Evolutionary conservation across 148 eudicot species (phyloP).

Genomic region (Nyssa sinensis): DNA sequence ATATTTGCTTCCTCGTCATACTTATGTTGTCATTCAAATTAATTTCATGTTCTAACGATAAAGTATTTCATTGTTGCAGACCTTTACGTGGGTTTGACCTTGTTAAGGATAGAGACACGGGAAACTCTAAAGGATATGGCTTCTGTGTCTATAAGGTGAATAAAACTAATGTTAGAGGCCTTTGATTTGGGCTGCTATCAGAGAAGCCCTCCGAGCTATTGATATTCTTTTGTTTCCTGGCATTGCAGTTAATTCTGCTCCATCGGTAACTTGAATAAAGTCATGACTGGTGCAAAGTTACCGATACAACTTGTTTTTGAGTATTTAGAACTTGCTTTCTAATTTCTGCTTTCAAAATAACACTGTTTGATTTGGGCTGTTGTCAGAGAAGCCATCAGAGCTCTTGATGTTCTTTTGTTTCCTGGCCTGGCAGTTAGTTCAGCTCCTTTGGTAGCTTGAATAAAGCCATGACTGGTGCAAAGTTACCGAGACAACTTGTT

Average conservation of each 20-base stretch:
- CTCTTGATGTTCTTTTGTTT: not conserved
- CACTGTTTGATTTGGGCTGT: not conserved
- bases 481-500: slow-evolving; percentile 1
- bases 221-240: not conserved
- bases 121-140: slow-evolving; percentile 93
- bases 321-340: slow-evolving; percentile 7
- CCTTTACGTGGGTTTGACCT: slow-evolving; percentile 85
- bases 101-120: slow-evolving; percentile 93
- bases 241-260: not conserved
- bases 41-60: slow-evolving; percentile 4
- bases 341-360: not conserved
- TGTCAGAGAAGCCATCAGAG: not conserved
- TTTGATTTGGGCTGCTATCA: not conserved
- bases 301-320: not conserved
- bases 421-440: not conserved
- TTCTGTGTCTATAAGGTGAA: slow-evolving; percentile 81
- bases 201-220: not conserved
- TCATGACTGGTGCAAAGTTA: not conserved
- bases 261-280: not conserved
- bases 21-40: not conserved
- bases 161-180: slow-evolving; percentile 5
- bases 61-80: slow-evolving; percentile 29
- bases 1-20: not conserved
- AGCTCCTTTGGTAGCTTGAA: not conserved
- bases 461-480: not conserved